These are phyloP conservation scores for Selaginella moellendorffii DNA, from an alignment of 75 land plant genomes.

Conservation along the genomic window DNA sequence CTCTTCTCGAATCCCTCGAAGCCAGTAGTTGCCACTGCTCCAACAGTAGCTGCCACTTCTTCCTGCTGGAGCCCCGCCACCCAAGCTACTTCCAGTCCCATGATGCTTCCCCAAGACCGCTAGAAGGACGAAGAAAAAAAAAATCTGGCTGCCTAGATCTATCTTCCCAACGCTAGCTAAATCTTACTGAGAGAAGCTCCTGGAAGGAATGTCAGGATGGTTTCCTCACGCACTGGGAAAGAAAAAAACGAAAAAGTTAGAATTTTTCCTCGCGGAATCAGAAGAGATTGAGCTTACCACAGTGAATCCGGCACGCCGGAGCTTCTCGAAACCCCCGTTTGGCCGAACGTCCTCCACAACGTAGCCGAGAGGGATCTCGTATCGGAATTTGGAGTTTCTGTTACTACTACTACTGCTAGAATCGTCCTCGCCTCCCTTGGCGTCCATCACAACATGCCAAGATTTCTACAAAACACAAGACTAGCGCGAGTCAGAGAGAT, in stretches of 20 bases:
- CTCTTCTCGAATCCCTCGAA: no score
- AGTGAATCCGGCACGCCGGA: neutral
- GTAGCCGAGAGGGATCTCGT: neutral
- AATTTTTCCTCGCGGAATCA: neutral
- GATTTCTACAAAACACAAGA: no score
- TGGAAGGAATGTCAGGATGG: slow-evolving; percentile 1
- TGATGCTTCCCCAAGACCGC: no score
- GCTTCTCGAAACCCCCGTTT: neutral
- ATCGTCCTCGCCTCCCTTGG: neutral
- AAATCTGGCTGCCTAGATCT: no score
- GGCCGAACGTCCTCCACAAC: neutral
- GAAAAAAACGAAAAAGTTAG: neutral
- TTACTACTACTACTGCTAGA: neutral
- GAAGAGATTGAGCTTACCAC: neutral
- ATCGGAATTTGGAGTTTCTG: no score
- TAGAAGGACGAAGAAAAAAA: no score
- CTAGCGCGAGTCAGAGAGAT: no score
- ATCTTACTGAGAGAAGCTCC: no score
- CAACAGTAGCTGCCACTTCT: slow-evolving; percentile 10
- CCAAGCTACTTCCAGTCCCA: no score
- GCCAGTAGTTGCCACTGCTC: slow-evolving; percentile 68
- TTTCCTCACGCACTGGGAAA: neutral
- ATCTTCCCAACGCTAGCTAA: no score
- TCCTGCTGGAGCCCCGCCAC: no score
- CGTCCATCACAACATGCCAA: neutral